Conservation (phyloP, 2,329 filamentous ascomycete genomes). For the Hypoxylon sp. region DNA sequence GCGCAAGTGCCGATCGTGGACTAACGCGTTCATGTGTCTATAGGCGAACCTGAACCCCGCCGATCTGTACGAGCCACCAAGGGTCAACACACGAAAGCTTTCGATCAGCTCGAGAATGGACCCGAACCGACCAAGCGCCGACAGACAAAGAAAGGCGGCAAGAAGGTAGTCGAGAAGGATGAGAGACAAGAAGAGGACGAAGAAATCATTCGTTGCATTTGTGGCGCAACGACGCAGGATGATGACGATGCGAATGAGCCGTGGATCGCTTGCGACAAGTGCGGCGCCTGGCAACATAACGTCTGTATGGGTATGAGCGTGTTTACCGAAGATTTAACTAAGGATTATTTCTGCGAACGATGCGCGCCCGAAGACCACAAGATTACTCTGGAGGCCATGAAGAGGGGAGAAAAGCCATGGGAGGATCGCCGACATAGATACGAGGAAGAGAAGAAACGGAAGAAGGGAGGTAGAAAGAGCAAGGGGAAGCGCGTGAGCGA, state of each 20-base stretch:
- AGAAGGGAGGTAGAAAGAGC: slow-evolving; percentile 71
- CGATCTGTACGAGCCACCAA: slow-evolving; percentile 97
- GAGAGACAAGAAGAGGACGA: slow-evolving; percentile 70
- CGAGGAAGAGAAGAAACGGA: slow-evolving; percentile 71
- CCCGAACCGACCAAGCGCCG: slow-evolving; percentile 66
- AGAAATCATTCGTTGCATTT: slow-evolving; percentile 92
- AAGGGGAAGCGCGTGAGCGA: slow-evolving; percentile 76
- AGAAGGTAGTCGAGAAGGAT: slow-evolving; percentile 67
- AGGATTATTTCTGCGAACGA: slow-evolving; percentile 91
- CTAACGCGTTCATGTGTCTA: slow-evolving; percentile 42
- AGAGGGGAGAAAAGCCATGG: slow-evolving; percentile 87
- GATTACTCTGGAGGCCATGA: slow-evolving; percentile 81
- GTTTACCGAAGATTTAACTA: slow-evolving; percentile 81
- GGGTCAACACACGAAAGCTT: slow-evolving; percentile 90
- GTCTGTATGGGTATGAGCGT: slow-evolving; percentile 89
- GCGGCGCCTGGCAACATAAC: slow-evolving; percentile 96
- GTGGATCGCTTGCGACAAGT: slow-evolving; percentile 96
- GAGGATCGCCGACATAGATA: slow-evolving; percentile 73
- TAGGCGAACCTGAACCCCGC: slow-evolving; percentile 78
- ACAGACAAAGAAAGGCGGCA: slow-evolving; percentile 57
- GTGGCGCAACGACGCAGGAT: slow-evolving; percentile 86
- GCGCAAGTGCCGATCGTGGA: slow-evolving; percentile 7
- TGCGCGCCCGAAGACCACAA: slow-evolving; percentile 88
- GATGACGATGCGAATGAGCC: slow-evolving; percentile 85
- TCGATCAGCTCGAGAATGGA: slow-evolving; percentile 77